Evolutionary conservation across 2,329 filamentous ascomycete genomes (phyloP), one percentile per base, ranked within the genome.

Genomic region (Aspergillus fijiensis): DNA sequence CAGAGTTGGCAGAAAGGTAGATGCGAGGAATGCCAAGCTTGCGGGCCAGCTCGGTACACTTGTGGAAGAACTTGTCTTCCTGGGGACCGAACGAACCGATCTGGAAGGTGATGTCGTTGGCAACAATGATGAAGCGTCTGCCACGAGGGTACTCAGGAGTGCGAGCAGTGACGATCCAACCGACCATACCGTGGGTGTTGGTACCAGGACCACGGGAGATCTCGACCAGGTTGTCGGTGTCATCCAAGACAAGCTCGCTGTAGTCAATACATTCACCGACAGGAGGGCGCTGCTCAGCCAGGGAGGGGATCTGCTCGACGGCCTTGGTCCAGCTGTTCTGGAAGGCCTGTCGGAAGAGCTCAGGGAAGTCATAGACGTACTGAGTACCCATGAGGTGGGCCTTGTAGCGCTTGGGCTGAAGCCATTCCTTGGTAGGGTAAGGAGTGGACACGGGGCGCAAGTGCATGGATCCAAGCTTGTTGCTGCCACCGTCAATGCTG

Each of bases 71-170:
- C 70, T 91, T 89, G 79, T 99, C 95, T 81, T 99, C 95, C 79
- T 89, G 89, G 47, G 95, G 95, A 55, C 95, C 95, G 76, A 99
- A 99, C 2, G 92, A 96, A 72, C 95, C 95, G 76, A 98, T 99
- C 84, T 96, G 96, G 85, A 92, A 98, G 19, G 95, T 99, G 77
- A 99, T 99, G 74, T 99, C 95, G 84, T 99, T 99, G 84, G 95
- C 93, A 64, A 99, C 89, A 66, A 99, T 91, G 74, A 99, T 88
- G 80, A 98, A 97, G 73, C 91, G 91, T 68, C 95, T 87, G 61
- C 95, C 95, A 65, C 87, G 85, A 60, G 95, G 94, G 76, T 99
- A 99, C 78, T 99, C 95, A 10, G 95, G 95, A 1, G 95, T 98
- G 75, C 88, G 92, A 16, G 93, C 95, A 63, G 91, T 96, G 76